Base-by-base conservation (phyloP, 2,329 filamentous ascomycete genomes). In the Calonectria leucothoes region DNA sequence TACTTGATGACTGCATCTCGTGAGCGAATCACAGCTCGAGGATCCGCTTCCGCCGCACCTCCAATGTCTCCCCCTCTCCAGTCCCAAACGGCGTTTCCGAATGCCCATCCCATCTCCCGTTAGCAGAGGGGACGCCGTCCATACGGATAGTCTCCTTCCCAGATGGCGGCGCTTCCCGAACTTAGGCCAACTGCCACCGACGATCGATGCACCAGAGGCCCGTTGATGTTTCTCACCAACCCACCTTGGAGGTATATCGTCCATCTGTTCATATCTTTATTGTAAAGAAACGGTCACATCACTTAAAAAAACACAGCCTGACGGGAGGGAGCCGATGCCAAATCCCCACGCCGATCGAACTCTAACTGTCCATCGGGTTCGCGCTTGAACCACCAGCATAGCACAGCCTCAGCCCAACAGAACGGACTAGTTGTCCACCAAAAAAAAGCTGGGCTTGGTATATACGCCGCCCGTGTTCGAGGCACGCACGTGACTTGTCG, bases 1-100 rank as follows among this genome's bases (percentile, higher is more conserved):
- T 29, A n/a, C 52, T 51, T 59, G 51, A 68, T 68, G 66, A 61
- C 66, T 29, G 39, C 39, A 64, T 64, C 37, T 42, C 31, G 27
- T 49, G 35, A 31, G 29, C 66, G 37, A 49, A 49, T 52, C 55
- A 52, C 25, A 23, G 20, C 31, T 61, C 27, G 29, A 39, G 51
- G 33, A 52, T 25, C 49, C 25, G 37, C n/a, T 37, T 68, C 12
- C 66, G 52, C 66, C 65, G 59, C 65, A 59, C n/a, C 35, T 51
- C 49, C 11, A 6, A 29, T 8, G 6, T 39, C 39, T 23, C 48
- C 65, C 37, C 51, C 45, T 67, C 27, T 61, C 52, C 15, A 33
- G 23, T 23, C 49, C 37, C 65, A 67, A 67, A 57, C 65, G 65
- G 65, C 65, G 51, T 42, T 45, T n/a, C 65, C 65, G 65, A 67